phyloP scores from a whole-genome alignment of 176 grass and related monocot species.

The Paspalum vaginatum region DNA sequence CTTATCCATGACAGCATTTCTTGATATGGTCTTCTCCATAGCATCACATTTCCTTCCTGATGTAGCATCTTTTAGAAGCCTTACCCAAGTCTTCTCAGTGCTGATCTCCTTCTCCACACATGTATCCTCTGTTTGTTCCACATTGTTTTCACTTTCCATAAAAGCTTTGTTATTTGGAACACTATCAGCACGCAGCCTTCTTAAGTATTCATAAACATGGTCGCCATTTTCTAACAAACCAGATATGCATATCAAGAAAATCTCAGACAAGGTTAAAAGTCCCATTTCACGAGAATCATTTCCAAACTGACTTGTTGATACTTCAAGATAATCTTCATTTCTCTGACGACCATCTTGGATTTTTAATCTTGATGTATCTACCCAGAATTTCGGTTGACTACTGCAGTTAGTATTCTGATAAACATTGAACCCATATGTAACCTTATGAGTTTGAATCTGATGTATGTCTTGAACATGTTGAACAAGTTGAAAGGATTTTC shows the following conservation, averaged over 20 bases:
- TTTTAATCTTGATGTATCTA: slow-evolving; percentile 28
- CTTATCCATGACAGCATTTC: slow-evolving; percentile 33
- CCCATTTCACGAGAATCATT: slow-evolving; percentile 67
- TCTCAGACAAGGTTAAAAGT: slow-evolving; percentile 74
- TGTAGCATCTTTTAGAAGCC: slow-evolving; percentile 66
- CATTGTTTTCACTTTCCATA: slow-evolving; percentile 18
- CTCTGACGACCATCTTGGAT: slow-evolving; percentile 24
- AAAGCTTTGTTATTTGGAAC: slow-evolving; percentile 31
- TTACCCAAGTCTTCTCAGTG: slow-evolving; percentile 64
- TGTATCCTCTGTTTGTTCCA: slow-evolving; percentile 33
- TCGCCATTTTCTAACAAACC: slow-evolving; percentile 77
- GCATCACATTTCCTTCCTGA: slow-evolving; percentile 48
- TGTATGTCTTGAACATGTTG: slow-evolving; percentile 61
- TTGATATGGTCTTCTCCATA: slow-evolving; percentile 34
- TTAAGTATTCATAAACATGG: slow-evolving; percentile 76
- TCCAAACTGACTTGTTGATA: slow-evolving; percentile 37
- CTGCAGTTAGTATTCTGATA: slow-evolving; percentile 15
- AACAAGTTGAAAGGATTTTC: slow-evolving; percentile 94
- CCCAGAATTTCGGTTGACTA: slow-evolving; percentile 33
- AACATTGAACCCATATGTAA: slow-evolving; percentile 33
- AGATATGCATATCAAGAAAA: slow-evolving; percentile 84
- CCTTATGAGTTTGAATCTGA: slow-evolving; percentile 33
- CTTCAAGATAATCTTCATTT: slow-evolving; percentile 38
- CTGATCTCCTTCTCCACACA: slow-evolving; percentile 31
- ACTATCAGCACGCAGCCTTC: slow-evolving; percentile 35